Base-by-base conservation (phyloP, 1,284 basidiomycete genomes). In the Ustilago curta region DNA sequence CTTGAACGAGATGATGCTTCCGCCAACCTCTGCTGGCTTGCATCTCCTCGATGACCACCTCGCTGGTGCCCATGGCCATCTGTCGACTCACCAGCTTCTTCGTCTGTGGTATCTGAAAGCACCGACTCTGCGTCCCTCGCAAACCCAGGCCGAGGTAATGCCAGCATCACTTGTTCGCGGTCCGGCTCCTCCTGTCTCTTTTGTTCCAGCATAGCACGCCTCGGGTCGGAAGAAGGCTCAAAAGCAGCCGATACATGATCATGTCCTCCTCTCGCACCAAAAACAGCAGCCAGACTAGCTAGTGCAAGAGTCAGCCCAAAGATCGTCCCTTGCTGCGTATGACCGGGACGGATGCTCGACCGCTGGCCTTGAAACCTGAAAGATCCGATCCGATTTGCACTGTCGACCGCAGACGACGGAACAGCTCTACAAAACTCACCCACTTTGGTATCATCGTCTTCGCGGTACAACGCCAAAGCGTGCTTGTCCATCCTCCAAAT, bases 61-160 rank as follows among this genome's bases (percentile, higher is more conserved):
- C 14, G 35, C 35, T 32, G 47, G 18, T 19, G 47, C 45, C 29
- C 6, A 31, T 18, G 29, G 12, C 21, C 45, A 14, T 35, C 6
- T 5, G 12, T 44, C 39, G 32, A 32, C 21, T 35, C 43, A n/a
- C 42, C 58, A 6, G 54, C 71, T 31, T 74, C 71, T 56, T 74
- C 71, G 40, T 74, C 71, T 1, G 71, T 74, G 3, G 71, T 74
- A 40, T 74, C 66, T 1, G 71, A 74, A 0, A 74, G 58, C 14
- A 74, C 47, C n/a, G 71, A 74, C 25, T 74, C 71, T 16, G 54
- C 29, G 5, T 74, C 66, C 40, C 66, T 49, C 0, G 62, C 56
- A 50, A 74, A 74, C 1, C 71, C 71, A 21, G 71, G 71, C 14
- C 66, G 61, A 21, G 66, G 71, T 43, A 74, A 16, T 27, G 66